Conservation (phyloP, 805 yeast genomes). For the Candida argentea region DNA sequence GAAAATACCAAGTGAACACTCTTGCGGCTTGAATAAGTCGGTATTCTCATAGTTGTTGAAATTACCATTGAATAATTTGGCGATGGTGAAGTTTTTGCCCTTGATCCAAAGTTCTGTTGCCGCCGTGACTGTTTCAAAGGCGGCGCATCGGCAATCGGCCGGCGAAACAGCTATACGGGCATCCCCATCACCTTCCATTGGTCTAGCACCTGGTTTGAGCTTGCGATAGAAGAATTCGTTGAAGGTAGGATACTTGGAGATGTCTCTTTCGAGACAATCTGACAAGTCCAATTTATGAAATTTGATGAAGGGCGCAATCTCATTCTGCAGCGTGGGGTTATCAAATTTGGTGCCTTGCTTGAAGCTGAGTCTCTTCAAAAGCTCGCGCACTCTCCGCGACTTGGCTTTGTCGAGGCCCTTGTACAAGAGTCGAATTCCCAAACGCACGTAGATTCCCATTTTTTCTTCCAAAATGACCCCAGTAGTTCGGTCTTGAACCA, state of each 20-base stretch:
- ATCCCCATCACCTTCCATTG: constrained; percentile 47
- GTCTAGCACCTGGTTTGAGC: constrained; percentile 62
- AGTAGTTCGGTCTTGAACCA: constrained; percentile 85
- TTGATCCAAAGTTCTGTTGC: constrained; percentile 87
- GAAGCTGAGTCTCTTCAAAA: constrained; percentile 55
- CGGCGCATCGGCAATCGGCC: constrained; percentile 81
- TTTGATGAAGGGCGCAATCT: constrained; percentile 67
- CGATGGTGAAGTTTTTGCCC: constrained; percentile 64
- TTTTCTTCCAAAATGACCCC: constrained; percentile 90
- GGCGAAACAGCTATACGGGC: constrained; percentile 54
- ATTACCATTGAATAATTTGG: constrained; percentile 44
- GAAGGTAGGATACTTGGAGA: constrained; percentile 51
- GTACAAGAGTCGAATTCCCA: constrained; percentile 80
- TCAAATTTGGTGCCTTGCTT: constrained; percentile 86
- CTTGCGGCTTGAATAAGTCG: constrained; percentile 20
- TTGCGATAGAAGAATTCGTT: constrained; percentile 85
- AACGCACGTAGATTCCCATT: constrained; percentile 77
- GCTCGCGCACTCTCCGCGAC: constrained; percentile 44
- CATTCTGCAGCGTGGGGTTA: constrained; percentile 49
- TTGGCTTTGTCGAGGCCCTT: constrained; percentile 60
- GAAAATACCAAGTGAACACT: constrained; percentile 66
- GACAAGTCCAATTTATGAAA: constrained; percentile 73
- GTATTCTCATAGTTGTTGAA: constrained; percentile 32
- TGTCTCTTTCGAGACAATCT: constrained; percentile 48
- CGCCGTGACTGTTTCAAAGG: constrained; percentile 44